Evolutionary conservation across 768 basidiomycete species (phyloP).

Genomic region (Pilatotrama ljubarskyi): DNA sequence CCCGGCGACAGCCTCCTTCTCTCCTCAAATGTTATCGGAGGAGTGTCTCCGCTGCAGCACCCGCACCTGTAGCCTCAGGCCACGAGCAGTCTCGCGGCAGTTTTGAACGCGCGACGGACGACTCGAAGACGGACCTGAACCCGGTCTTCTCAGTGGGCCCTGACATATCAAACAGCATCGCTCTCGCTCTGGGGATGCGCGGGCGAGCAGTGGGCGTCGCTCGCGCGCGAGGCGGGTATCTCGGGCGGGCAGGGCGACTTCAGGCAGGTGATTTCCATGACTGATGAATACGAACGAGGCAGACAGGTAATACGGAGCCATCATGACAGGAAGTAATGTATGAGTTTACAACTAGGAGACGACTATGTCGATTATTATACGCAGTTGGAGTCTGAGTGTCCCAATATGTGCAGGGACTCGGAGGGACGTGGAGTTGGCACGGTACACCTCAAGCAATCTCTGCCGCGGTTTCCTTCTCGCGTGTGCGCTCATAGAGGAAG

Average conservation of each 20-base stretch:
- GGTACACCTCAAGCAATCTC: no score
- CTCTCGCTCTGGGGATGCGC: constrained; percentile 53
- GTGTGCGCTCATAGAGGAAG: no score
- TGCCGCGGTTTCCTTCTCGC: no score
- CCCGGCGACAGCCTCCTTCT: not conserved
- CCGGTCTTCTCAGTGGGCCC: constrained; percentile 31
- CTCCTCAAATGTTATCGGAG: not conserved
- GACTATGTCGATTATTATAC: no score
- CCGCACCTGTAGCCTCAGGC: not conserved
- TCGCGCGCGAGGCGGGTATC: constrained; percentile 63
- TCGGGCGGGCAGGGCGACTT: constrained; percentile 37
- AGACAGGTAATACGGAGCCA: no score
- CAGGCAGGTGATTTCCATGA: no score
- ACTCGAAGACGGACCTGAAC: constrained; percentile 12
- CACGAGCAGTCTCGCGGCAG: constrained; percentile 1
- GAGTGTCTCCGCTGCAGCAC: not conserved
- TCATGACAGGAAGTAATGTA: no score
- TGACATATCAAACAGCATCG: constrained; percentile 36
- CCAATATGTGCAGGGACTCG: no score
- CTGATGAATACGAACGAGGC: no score
- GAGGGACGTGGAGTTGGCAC: no score
- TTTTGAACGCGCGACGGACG: constrained; percentile 7
- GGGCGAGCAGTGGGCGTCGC: constrained; percentile 65
- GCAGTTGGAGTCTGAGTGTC: no score
- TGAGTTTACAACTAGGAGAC: no score